phyloP scores from a whole-genome alignment of 768 basidiomycete species.

The Mrakia frigida region DNA sequence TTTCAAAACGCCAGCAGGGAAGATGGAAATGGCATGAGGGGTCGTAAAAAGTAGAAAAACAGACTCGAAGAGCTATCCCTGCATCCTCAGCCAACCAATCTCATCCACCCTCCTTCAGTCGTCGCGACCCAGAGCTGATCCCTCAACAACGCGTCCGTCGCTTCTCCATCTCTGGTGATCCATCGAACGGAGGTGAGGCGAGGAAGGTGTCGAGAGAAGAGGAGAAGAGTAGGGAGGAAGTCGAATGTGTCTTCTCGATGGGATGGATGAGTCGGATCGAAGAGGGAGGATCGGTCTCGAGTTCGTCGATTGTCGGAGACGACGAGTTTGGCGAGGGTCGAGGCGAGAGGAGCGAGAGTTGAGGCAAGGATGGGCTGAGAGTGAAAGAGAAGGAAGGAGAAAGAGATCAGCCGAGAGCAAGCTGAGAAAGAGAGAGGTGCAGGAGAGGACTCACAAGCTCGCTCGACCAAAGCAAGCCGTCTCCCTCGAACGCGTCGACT shows the following conservation, averaged over 20 bases:
- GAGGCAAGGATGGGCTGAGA: background rate
- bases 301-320: background rate
- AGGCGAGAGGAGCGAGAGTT: background rate
- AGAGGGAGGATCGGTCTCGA: background rate
- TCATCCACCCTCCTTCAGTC: background rate
- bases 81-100: background rate
- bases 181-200: background rate
- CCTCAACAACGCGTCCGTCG: background rate
- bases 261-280: too few relatives aligned
- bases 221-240: background rate
- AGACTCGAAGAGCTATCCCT: too few relatives aligned
- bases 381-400: background rate
- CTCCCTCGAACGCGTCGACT: too few relatives aligned
- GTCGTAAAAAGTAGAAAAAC: too few relatives aligned
- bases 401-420: too few relatives aligned
- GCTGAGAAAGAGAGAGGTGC: too few relatives aligned
- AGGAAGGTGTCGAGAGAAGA: background rate
- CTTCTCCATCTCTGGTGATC: background rate
- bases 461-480: too few relatives aligned
- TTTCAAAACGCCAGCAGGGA: too few relatives aligned
- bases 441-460: too few relatives aligned
- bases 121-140: background rate
- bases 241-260: background rate
- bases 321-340: background rate
- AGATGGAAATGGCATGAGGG: too few relatives aligned